Conservation (phyloP, 306 rosid species). For the Potentilla sterilis region DNA sequence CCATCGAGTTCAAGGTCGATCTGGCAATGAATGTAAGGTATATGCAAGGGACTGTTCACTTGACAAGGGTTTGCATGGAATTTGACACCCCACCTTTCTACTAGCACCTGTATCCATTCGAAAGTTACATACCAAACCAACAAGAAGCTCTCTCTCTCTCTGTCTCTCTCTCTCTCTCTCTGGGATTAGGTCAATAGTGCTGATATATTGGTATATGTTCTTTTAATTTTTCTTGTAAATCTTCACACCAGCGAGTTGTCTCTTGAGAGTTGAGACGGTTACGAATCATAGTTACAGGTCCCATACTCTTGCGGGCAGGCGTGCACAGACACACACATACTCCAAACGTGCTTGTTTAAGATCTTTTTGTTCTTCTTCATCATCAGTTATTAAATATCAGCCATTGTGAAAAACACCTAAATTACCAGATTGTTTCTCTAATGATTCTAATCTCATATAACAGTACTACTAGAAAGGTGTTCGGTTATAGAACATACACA, state of each 20-base stretch:
- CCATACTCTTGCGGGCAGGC: neutral
- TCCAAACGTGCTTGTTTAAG: neutral
- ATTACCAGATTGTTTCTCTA: neutral
- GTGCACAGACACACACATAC: neutral
- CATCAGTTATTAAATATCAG: neutral
- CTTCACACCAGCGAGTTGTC: neutral
- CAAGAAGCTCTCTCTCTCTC: neutral
- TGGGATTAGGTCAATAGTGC: neutral
- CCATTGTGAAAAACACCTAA: too few species aligned
- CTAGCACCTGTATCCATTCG: too few species aligned
- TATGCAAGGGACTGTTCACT: constrained; percentile 32
- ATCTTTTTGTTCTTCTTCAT: neutral
- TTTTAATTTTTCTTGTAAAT: neutral
- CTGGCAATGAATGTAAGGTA: constrained; percentile 27
- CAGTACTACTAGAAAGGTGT: neutral
- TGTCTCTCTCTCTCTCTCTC: neutral
- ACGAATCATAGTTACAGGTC: neutral
- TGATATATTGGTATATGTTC: neutral
- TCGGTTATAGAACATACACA: neutral
- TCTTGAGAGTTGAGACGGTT: neutral
- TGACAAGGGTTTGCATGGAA: constrained; percentile 34
- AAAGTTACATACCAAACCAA: too few species aligned
- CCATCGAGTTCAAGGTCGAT: constrained; percentile 26
- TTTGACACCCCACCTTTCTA: constrained; percentile 10
- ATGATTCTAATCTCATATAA: neutral